Evolutionary conservation across 257 asterid species (phyloP).

Genomic region (Solanum bukasovii): DNA sequence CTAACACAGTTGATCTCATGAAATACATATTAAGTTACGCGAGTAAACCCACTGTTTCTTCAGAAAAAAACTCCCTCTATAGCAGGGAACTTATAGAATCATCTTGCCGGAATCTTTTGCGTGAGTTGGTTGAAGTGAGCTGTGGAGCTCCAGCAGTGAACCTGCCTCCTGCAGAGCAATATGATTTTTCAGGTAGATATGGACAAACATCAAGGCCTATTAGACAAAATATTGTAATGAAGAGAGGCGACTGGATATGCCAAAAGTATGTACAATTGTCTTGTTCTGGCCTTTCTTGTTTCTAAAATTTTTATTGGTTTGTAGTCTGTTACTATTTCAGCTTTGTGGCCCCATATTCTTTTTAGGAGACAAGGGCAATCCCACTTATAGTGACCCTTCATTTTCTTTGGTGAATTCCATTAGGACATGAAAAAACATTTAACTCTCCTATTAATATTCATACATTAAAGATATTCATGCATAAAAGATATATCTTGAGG

Average conservation of each 20-base stretch:
- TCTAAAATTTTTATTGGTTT: neutral
- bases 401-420: neutral
- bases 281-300: neutral
- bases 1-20: slow-evolving; percentile 61
- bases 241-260: slow-evolving; percentile 97
- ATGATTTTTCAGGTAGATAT: slow-evolving; percentile 24
- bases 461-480: neutral
- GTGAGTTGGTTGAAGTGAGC: slow-evolving; percentile 44
- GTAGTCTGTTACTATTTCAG: neutral
- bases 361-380: neutral
- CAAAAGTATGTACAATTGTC: slow-evolving; percentile 42
- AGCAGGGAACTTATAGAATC: slow-evolving; percentile 73
- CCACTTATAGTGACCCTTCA: neutral
- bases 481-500: neutral
- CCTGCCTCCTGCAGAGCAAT: slow-evolving; percentile 19
- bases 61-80: slow-evolving; percentile 41
- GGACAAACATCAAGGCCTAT: slow-evolving; percentile 32
- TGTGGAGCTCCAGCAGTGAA: slow-evolving; percentile 24
- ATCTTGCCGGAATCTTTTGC: slow-evolving; percentile 60
- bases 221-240: slow-evolving; percentile 70
- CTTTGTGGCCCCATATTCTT: neutral
- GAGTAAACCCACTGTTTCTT: slow-evolving; percentile 55
- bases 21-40: slow-evolving; percentile 85
- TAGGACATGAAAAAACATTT: neutral
- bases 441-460: neutral